phyloP scores from a whole-genome alignment of 106 monocot species.

The Apostasia ramifera region DNA sequence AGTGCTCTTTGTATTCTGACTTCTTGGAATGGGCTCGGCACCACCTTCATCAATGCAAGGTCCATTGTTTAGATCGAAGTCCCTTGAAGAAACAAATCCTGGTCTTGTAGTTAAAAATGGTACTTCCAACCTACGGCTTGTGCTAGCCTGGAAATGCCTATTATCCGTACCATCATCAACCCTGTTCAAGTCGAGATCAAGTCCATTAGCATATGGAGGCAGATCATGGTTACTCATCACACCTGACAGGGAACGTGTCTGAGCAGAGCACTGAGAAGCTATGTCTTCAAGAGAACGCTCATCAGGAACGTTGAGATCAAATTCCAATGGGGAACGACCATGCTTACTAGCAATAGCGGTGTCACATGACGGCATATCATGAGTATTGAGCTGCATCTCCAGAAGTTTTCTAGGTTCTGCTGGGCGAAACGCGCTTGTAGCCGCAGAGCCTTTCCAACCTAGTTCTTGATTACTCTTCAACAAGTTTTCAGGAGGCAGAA shows the following conservation, averaged over 20 bases:
- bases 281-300: conserved; percentile 53
- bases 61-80: conserved; percentile 69
- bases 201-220: conserved; percentile 10
- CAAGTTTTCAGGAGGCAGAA: conserved; percentile 58
- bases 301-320: conserved; percentile 76
- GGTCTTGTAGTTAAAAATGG: conserved; percentile 22
- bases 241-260: conserved; percentile 23
- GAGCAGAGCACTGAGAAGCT: conserved; percentile 25
- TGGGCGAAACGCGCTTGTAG: conserved; percentile 82
- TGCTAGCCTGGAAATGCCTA: conserved; percentile 25
- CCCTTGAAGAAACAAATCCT: conserved; percentile 21
- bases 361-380: conserved; percentile 25
- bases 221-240: conserved; percentile 20
- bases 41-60: conserved; percentile 38
- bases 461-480: conserved; percentile 39
- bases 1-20: conserved; percentile 17
- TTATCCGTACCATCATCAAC: conserved; percentile 39
- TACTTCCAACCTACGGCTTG: conserved; percentile 14
- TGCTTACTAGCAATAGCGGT: conserved; percentile 11
- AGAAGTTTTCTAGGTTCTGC: conserved; percentile 65
- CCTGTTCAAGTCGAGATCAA: conserved; percentile 65
- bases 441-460: conserved; percentile 77
- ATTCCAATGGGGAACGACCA: conserved; percentile 28
- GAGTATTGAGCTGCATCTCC: conserved; percentile 41
- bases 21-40: conserved; percentile 14